A percentile compares a stretch with the other conserved stretches of the same genome.
These are phyloP conservation scores for Yarrowia alimentaria DNA, from an alignment of 805 yeast species.

Conservation along the genomic window DNA sequence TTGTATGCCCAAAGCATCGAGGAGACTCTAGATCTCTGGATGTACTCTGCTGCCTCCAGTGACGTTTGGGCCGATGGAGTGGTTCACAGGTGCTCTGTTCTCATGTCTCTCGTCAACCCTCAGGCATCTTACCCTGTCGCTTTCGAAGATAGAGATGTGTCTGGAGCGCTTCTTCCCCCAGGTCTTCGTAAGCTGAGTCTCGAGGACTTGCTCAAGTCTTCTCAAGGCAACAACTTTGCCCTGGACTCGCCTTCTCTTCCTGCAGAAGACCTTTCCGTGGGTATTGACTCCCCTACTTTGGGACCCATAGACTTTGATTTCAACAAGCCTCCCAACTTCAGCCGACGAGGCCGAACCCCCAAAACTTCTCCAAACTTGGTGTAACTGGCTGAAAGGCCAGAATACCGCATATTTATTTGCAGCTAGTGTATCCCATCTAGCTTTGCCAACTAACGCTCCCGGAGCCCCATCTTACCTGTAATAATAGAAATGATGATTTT, in stretches of 20 bases:
- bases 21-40: constrained; percentile 20
- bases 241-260: constrained; percentile 18
- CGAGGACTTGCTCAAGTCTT: constrained; percentile 10
- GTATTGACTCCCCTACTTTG: constrained; percentile 9
- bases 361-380: constrained; percentile 3
- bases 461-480: too few species aligned
- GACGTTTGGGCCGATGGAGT: constrained; percentile 22
- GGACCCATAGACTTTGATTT: constrained; percentile 6
- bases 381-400: too few species aligned
- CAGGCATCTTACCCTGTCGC: neutral
- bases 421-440: too few species aligned
- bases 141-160: neutral
- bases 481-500: too few species aligned
- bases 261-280: constrained; percentile 6
- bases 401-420: too few species aligned
- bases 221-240: neutral
- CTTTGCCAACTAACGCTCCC: too few species aligned
- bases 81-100: constrained; percentile 6
- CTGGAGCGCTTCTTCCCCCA: neutral
- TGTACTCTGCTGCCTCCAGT: constrained; percentile 16
- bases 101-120: constrained; percentile 22
- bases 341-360: constrained; percentile 13
- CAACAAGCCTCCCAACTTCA: constrained; percentile 14
- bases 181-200: constrained; percentile 6
- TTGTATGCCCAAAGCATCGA: constrained; percentile 20